A percentile compares a stretch with the other conserved stretches of the same genome.
These are phyloP conservation scores for Myrmaecium sp. DNA, from an alignment of 2,329 filamentous ascomycete species.

Conservation along the genomic window DNA sequence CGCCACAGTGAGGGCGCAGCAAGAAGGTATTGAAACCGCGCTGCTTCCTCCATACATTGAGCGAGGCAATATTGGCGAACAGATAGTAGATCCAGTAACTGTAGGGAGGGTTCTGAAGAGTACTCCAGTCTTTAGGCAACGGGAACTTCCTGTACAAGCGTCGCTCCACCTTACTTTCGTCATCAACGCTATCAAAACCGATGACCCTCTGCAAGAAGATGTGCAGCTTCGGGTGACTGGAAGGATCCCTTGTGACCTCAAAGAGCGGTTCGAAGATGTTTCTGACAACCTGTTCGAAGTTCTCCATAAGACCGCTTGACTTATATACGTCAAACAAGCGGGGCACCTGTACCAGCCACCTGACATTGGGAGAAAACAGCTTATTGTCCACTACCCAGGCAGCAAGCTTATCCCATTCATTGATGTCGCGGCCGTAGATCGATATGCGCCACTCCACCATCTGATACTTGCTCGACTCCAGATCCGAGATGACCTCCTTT, in stretches of 20 bases:
- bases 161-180: constrained; percentile 91
- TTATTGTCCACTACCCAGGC: constrained; percentile 98
- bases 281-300: constrained; percentile 74
- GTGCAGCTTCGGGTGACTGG: constrained; percentile 79
- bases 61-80: constrained; percentile 80
- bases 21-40: constrained; percentile 93
- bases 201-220: constrained; percentile 89
- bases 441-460: constrained; percentile 99
- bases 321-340: constrained; percentile 95
- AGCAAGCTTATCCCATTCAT: constrained; percentile 94
- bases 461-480: constrained; percentile 98
- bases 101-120: constrained; percentile 91
- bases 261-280: constrained; percentile 92
- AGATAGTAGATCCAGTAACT: constrained; percentile 99
- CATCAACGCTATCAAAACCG: constrained; percentile 93
- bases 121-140: constrained; percentile 72
- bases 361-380: constrained; percentile 90
- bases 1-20: constrained; percentile 83
- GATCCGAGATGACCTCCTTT: constrained; percentile 89
- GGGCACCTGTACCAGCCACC: constrained; percentile 92
- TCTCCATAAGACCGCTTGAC: constrained; percentile 67
- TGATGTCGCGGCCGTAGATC: constrained; percentile 78
- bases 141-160: constrained; percentile 94
- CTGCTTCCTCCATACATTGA: constrained; percentile 81
- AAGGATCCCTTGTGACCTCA: constrained; percentile 78